phyloP scores from a whole-genome alignment of 1,139 yeast genomes.

The Hyphopichia khmerensis region DNA sequence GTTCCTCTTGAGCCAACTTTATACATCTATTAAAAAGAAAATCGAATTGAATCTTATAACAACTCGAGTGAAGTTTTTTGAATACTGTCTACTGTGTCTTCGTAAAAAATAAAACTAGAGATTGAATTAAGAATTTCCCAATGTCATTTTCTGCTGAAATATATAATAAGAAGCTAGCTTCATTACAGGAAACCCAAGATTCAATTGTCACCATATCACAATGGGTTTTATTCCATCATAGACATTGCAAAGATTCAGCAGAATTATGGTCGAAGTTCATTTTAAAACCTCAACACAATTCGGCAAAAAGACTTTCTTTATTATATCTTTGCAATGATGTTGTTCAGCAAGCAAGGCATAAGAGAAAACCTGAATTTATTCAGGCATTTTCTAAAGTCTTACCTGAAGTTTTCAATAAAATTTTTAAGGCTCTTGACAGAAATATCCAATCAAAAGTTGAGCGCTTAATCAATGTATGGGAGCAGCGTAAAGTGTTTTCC shows the following conservation, averaged over 20 bases:
- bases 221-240: slow-evolving; percentile 80
- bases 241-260: slow-evolving; percentile 62
- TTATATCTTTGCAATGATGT: slow-evolving; percentile 81
- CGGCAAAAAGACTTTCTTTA: slow-evolving; percentile 53
- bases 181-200: slow-evolving; percentile 76
- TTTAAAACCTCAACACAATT: slow-evolving; percentile 26
- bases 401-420: slow-evolving; percentile 32
- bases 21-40: no score
- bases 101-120: no score
- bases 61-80: no score
- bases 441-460: slow-evolving; percentile 54
- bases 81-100: no score
- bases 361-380: slow-evolving; percentile 59
- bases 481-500: slow-evolving; percentile 60
- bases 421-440: slow-evolving; percentile 34
- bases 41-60: no score
- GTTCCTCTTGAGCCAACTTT: no score
- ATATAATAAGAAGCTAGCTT: slow-evolving; percentile 55
- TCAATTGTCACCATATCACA: slow-evolving; percentile 80
- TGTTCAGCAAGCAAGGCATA: slow-evolving; percentile 75
- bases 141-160: slow-evolving; percentile 66
- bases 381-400: slow-evolving; percentile 54
- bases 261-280: slow-evolving; percentile 58
- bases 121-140: neutral
- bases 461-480: slow-evolving; percentile 74